Conservation (phyloP, 805 yeast species). For the Nakazawaea holstii region DNA sequence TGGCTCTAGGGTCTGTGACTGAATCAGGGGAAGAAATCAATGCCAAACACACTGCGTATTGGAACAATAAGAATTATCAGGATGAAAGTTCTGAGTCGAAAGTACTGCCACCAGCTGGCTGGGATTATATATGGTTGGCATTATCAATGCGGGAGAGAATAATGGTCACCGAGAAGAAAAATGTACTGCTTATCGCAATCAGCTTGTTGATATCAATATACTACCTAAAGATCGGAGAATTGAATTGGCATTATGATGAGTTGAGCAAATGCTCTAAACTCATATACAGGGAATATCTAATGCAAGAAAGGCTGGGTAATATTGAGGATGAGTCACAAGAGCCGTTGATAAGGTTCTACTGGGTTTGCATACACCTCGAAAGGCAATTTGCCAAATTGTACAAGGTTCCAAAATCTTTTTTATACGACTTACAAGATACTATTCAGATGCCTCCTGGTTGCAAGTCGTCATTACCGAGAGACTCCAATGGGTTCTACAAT, state of each 20-base stretch:
- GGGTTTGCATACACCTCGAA: neutral
- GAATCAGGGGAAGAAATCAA: neutral
- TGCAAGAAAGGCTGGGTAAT: neutral
- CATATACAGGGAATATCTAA: neutral
- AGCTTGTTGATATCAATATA: neutral
- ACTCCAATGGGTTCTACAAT: neutral
- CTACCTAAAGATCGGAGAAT: neutral
- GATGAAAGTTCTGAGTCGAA: neutral
- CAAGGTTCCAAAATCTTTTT: neutral
- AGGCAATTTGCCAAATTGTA: neutral
- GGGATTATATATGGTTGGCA: neutral
- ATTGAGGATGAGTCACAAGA: neutral
- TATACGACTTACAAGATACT: neutral
- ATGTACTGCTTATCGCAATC: neutral
- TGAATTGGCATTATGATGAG: neutral
- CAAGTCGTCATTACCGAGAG: neutral
- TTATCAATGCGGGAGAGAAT: neutral
- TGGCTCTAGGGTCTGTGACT: neutral
- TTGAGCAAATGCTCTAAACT: neutral
- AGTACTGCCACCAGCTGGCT: neutral
- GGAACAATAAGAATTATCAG: neutral
- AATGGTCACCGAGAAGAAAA: neutral
- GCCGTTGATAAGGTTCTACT: neutral
- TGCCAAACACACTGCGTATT: neutral
- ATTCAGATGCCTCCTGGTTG: neutral